Conservation (phyloP, 768 basidiomycete species). For the Bullera alba region DNA sequence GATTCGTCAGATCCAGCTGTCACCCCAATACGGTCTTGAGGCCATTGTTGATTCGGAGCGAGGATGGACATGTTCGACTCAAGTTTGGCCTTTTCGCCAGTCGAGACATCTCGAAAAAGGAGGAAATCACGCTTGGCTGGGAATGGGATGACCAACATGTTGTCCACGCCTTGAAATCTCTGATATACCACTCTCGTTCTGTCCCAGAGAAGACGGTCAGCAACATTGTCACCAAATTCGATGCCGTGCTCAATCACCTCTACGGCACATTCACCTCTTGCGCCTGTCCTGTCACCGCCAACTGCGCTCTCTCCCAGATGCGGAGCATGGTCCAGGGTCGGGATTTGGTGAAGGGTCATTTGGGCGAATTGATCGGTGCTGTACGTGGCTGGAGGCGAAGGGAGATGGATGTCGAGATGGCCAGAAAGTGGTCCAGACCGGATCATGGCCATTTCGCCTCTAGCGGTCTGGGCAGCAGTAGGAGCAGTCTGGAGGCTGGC, state of each 20-base stretch:
- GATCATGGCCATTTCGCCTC: too few relatives aligned
- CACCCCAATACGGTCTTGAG: conserved; percentile 61
- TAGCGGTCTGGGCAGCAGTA: too few relatives aligned
- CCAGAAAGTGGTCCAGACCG: conserved; percentile 17
- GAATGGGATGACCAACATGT: conserved; percentile 94
- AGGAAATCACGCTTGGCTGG: conserved; percentile 86
- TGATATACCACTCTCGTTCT: conserved; percentile 42
- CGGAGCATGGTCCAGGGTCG: conserved; percentile 24
- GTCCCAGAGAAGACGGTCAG: conserved; percentile 1
- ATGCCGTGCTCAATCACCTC: conserved; percentile 36
- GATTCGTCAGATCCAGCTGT: conserved; percentile 63
- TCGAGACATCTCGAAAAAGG: conserved; percentile 64
- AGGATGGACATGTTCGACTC: conserved; percentile 45
- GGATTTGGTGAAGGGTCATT: conserved; percentile 21
- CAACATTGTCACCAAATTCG: conserved; percentile 22
- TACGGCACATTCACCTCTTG: conserved; percentile 41
- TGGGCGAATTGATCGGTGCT: conserved; percentile 40
- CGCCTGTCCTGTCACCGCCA: conserved; percentile 35
- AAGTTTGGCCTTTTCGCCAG: conserved; percentile 75
- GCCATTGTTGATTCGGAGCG: conserved; percentile 50
- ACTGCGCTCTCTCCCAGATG: conserved; percentile 43
- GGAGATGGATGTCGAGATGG: conserved; percentile 32
- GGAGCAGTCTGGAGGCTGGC: too few relatives aligned
- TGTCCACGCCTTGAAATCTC: conserved; percentile 57
- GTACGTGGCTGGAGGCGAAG: conserved; percentile 40